phyloP scores from a whole-genome alignment of 2,329 filamentous ascomycete species.

The Thermothelomyces thermophilus region DNA sequence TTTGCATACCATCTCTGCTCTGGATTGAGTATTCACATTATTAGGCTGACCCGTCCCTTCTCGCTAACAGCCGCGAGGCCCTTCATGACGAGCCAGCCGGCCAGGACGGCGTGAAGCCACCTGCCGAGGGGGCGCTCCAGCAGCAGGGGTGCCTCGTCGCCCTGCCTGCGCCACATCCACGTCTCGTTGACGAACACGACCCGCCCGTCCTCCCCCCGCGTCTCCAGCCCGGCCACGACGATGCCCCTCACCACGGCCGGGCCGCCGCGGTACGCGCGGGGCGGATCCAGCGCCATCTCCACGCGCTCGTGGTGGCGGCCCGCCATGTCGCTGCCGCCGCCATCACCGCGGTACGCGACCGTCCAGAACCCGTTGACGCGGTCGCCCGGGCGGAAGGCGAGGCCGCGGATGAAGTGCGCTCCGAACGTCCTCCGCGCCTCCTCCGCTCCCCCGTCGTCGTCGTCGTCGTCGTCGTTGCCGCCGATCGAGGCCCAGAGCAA shows the following conservation, averaged over 20 bases:
- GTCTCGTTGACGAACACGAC: slow-evolving; percentile 34
- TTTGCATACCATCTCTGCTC: no score
- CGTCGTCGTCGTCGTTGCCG: slow-evolving; percentile 15
- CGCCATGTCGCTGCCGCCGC: not conserved
- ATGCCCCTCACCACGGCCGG: slow-evolving; percentile 25
- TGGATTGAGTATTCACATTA: no score
- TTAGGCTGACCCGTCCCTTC: not conserved
- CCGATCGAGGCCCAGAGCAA: slow-evolving; percentile 25
- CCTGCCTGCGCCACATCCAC: slow-evolving; percentile 33
- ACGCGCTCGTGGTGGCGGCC: slow-evolving; percentile 26
- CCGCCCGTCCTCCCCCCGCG: slow-evolving; percentile 1
- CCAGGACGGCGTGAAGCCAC: slow-evolving; percentile 27
- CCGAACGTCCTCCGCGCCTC: slow-evolving; percentile 27
- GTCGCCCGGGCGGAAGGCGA: slow-evolving; percentile 26
- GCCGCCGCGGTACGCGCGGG: slow-evolving; percentile 23
- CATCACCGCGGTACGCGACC: slow-evolving; percentile 24
- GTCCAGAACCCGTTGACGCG: slow-evolving; percentile 30
- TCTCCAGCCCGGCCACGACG: slow-evolving; percentile 24
- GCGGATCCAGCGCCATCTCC: slow-evolving; percentile 28
- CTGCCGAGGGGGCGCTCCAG: slow-evolving; percentile 27
- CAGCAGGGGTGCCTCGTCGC: slow-evolving; percentile 29
- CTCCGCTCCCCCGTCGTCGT: no score
- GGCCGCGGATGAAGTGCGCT: slow-evolving; percentile 19
- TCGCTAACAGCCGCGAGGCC: slow-evolving; percentile 2
- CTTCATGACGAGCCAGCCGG: slow-evolving; percentile 8